Evolutionary conservation across 352 stramenopile genomes (phyloP).

Genomic region (Thraustochytrium sp.): DNA sequence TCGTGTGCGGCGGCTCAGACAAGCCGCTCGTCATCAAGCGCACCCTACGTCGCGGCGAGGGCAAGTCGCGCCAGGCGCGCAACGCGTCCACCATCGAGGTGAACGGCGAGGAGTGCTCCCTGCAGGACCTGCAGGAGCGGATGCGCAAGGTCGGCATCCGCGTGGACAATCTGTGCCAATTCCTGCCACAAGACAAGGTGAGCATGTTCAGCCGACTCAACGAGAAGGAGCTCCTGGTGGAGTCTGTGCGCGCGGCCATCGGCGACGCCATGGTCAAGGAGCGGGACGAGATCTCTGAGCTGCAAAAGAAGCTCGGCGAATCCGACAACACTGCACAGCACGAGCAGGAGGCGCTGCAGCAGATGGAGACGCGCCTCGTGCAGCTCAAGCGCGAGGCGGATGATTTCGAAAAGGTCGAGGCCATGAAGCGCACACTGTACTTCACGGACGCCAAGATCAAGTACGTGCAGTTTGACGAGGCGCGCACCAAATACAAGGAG

Average conservation of each 20-base stretch:
- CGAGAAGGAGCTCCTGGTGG: conserved; percentile 57
- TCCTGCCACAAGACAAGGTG: conserved; percentile 95
- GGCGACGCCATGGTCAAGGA: neutral
- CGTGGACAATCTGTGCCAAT: conserved; percentile 97
- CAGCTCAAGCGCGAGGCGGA: neutral
- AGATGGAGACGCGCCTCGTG: neutral
- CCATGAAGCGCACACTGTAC: neutral
- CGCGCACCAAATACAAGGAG: neutral
- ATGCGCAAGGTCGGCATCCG: conserved; percentile 75
- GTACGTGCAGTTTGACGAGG: neutral
- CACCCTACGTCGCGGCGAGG: too few species aligned
- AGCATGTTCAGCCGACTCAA: conserved; percentile 64
- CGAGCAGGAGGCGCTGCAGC: neutral
- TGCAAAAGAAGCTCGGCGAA: neutral
- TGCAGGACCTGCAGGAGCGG: conserved; percentile 57
- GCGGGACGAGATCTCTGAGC: neutral
- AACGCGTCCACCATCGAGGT: neutral
- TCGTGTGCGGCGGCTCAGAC: conserved; percentile 56
- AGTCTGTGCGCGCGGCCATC: conserved; percentile 52
- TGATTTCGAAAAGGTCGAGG: neutral
- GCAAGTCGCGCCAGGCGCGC: neutral
- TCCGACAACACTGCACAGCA: neutral
- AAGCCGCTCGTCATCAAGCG: conserved; percentile 73
- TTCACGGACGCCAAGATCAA: neutral
- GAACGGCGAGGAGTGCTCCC: conserved; percentile 54